Percentiles rank a stretch among this genome's conserved stretches.
phyloP scores from a whole-genome alignment of 805 yeast genomes.

The Candida namnaoensis region DNA sequence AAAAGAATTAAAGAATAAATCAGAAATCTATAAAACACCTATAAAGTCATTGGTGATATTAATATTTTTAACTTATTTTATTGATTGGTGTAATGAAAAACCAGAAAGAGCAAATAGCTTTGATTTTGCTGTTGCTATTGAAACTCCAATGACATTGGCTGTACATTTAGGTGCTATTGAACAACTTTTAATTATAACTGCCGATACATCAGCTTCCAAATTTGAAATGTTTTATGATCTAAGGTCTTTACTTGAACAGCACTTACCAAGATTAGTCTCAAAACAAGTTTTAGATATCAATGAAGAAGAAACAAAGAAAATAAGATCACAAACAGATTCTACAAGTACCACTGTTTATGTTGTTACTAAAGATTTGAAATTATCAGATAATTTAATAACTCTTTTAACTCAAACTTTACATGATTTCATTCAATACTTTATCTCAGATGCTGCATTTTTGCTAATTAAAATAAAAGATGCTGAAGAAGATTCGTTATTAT shows the following conservation, averaged over 20 bases:
- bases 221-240: slow-evolving; percentile 52
- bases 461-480: slow-evolving; percentile 61
- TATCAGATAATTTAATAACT: slow-evolving; percentile 16
- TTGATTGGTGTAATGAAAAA: slow-evolving; percentile 57
- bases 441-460: slow-evolving; percentile 56
- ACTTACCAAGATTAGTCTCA: slow-evolving; percentile 50
- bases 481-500: slow-evolving; percentile 64
- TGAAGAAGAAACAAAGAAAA: slow-evolving; percentile 27
- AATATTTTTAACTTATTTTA: slow-evolving; percentile 48
- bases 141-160: slow-evolving; percentile 48
- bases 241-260: slow-evolving; percentile 56
- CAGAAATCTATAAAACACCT: slow-evolving; percentile 36
- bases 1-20: slow-evolving; percentile 27
- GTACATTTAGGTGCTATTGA: slow-evolving; percentile 66
- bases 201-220: slow-evolving; percentile 43
- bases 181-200: slow-evolving; percentile 49
- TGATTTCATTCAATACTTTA: slow-evolving; percentile 43
- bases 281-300: slow-evolving; percentile 43
- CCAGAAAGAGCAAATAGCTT: slow-evolving; percentile 31
- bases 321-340: slow-evolving; percentile 17
- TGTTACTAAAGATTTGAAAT: slow-evolving; percentile 10
- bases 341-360: slow-evolving; percentile 11
- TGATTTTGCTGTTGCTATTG: slow-evolving; percentile 48
- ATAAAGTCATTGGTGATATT: slow-evolving; percentile 38
- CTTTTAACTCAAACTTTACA: slow-evolving; percentile 34